phyloP scores from a whole-genome alignment of 2,329 filamentous ascomycete species.

The Hortaea werneckii region DNA sequence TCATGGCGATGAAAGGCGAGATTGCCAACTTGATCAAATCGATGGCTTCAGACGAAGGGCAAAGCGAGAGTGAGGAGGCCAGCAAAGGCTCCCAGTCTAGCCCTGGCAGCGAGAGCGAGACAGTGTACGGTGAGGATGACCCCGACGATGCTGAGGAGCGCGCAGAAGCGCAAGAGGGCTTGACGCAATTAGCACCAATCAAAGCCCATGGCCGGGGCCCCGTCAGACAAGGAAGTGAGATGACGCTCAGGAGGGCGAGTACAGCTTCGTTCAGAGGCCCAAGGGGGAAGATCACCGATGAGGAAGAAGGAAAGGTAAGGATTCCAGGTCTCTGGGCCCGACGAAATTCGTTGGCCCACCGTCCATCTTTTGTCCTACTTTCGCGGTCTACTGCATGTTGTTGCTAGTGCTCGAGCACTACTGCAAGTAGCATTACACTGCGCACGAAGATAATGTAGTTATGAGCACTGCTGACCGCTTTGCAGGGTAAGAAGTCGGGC shows the following conservation, averaged over 20 bases:
- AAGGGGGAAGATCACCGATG: conserved; percentile 72
- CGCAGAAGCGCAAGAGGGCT: conserved; percentile 56
- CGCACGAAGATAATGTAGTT: too few relatives aligned
- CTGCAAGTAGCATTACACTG: too few relatives aligned
- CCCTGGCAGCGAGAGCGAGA: conserved; percentile 46
- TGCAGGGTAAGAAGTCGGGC: conserved; percentile 51
- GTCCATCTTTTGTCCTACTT: neutral
- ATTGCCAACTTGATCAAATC: conserved; percentile 76
- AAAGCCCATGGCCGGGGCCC: conserved; percentile 42
- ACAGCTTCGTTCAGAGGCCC: conserved; percentile 82
- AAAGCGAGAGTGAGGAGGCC: conserved; percentile 12
- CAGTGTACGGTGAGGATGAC: conserved; percentile 40
- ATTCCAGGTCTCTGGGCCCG: neutral
- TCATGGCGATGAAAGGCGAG: conserved; percentile 88
- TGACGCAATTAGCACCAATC: conserved; percentile 69
- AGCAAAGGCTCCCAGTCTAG: conserved; percentile 33
- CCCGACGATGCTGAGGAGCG: conserved; percentile 43
- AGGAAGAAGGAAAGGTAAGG: conserved; percentile 49
- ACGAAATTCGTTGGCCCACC: neutral
- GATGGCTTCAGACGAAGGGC: conserved; percentile 45
- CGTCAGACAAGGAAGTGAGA: conserved; percentile 56
- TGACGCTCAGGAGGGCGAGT: conserved; percentile 79
- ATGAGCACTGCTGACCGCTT: neutral
- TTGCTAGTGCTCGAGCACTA: too few relatives aligned
- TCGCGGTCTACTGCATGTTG: too few relatives aligned